Base-by-base conservation (phyloP, 108 stramenopile species). In the Cyclotella baltica region DNA sequence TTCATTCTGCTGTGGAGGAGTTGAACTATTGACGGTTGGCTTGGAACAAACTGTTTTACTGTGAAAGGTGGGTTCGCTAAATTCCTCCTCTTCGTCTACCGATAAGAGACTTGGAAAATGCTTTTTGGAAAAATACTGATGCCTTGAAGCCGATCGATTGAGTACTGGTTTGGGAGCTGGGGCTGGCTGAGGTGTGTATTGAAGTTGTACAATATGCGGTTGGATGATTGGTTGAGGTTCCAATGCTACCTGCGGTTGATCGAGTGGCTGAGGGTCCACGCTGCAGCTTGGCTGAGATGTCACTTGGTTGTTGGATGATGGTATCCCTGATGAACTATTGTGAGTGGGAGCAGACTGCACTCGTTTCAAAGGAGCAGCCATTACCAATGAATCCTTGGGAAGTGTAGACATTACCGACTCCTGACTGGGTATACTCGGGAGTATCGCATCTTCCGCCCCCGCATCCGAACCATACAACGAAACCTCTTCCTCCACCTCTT, bases 81-180 rank as follows among this genome's bases (percentile, higher is more conserved):
- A 72, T 58, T 72, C 71, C 48, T 57, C 55, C 46, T 72, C 71
- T 61, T 72, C 71, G 29, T 72, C 71, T 28, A 72, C 71, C 0
- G 71, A 72, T 35, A 72, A 25, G 2, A 72, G 71, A 33, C 71
- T 72, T 16, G 71, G 55, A 48, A 43, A 72, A 30, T 72, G 71
- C 28, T 29, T 28, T 23, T 72, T 72, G 4, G 59, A 61, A 27
- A 61, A 72, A 23, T 51, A 43, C 2, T 72, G 35, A n/a, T 50
- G 35, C 22, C 71, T 58, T 13, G 71, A 70, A 48, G 53, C 13
- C 10, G 38, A 6, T 64, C 25, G 40, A 23, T 46, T 67, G 0
- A 51, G 1, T 1, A 51, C 31, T 50, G 67, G 48, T 52, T 67
- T 67, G 5, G 48, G 67, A 33, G 48, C 29, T 37, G 67, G 31